phyloP scores from a whole-genome alignment of 305 asterid species.

The Fraxinus velutina region DNA sequence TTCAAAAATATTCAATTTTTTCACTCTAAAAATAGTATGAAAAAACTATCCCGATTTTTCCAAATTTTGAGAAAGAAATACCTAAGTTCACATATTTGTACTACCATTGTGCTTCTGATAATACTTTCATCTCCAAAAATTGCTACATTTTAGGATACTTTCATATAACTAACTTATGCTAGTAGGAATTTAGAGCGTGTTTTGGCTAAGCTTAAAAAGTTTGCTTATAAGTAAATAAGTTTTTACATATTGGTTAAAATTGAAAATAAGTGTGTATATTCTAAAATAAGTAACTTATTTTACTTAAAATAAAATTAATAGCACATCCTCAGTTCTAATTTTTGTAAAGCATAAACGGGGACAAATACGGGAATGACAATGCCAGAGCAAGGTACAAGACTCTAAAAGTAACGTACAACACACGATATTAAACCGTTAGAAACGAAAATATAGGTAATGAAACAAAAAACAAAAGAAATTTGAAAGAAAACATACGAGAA shows the following conservation, averaged over 20 bases:
- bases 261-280: neutral
- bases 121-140: slow-evolving; percentile 21
- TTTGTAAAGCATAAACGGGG: neutral
- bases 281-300: neutral
- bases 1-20: neutral
- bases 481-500: slow-evolving; percentile 54
- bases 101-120: neutral
- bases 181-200: neutral
- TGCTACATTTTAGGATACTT: neutral
- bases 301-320: neutral
- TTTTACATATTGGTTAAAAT: neutral
- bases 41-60: neutral
- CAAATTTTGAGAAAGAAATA: neutral
- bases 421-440: neutral
- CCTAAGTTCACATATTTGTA: neutral
- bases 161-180: neutral
- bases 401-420: slow-evolving; percentile 13
- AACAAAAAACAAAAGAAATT: neutral
- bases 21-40: neutral
- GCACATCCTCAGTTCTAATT: neutral
- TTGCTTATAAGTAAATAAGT: neutral
- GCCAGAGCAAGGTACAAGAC: slow-evolving; percentile 13
- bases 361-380: neutral
- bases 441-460: neutral
- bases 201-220: neutral